A percentile compares a stretch with the other conserved stretches of the same genome.
Evolutionary conservation across 371 early-diverging fungal species (phyloP).

Genomic region (Smittium culicis): DNA sequence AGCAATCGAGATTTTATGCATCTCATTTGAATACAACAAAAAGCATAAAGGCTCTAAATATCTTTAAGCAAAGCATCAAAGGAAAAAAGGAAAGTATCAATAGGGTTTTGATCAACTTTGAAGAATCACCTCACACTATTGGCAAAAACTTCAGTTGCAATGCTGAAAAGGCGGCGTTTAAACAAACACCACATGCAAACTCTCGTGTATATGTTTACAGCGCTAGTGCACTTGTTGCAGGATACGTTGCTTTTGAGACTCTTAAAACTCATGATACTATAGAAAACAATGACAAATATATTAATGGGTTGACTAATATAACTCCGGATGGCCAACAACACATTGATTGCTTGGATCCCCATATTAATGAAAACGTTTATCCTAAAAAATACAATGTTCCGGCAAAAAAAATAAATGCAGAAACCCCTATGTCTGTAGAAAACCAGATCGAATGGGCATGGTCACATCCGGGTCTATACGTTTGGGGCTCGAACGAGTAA

Average conservation of each 20-base stretch:
- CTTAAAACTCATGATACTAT: background rate
- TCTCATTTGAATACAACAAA: too few relatives aligned
- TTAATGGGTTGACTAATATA: too few relatives aligned
- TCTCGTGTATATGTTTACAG: background rate
- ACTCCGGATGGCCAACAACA: background rate
- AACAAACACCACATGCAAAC: background rate
- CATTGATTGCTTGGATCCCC: background rate
- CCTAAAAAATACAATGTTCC: background rate
- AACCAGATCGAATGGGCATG: slow-evolving; percentile 29
- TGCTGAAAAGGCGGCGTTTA: background rate
- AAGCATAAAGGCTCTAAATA: too few relatives aligned
- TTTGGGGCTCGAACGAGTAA: slow-evolving; percentile 21
- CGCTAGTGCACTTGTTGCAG: background rate
- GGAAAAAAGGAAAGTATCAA: too few relatives aligned
- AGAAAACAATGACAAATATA: background rate
- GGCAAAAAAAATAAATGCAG: background rate
- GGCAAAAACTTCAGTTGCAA: background rate
- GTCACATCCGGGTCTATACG: slow-evolving; percentile 27
- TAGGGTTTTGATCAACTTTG: background rate
- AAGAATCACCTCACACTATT: background rate
- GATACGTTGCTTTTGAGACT: background rate
- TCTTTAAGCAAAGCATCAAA: too few relatives aligned
- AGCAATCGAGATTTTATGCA: too few relatives aligned
- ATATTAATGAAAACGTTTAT: background rate
- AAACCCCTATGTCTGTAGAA: background rate